phyloP scores from a whole-genome alignment of 495 filamentous ascomycete species.

The Chaetomium tenue region DNA sequence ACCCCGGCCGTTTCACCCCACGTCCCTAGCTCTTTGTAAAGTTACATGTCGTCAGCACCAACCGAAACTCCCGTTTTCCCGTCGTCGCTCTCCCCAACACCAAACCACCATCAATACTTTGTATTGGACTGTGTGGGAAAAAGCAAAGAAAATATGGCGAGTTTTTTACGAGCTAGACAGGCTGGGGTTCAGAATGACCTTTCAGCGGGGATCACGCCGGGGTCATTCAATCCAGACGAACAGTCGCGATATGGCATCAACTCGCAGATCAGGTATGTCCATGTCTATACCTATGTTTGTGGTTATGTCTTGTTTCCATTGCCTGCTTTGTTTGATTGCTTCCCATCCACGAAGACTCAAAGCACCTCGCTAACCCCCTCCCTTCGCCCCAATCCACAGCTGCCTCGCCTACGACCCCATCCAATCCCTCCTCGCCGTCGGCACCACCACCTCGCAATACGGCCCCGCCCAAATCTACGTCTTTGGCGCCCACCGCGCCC shows the following conservation, averaged over 20 bases:
- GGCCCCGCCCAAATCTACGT: conserved; percentile 83
- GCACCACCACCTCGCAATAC: conserved; percentile 76
- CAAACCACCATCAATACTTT: conserved; percentile 8
- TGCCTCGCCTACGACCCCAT: conserved; percentile 85
- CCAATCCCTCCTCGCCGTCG: conserved; percentile 90
- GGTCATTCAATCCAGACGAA: conserved; percentile 78
- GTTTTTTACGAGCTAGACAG: conserved; percentile 88
- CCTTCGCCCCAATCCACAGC: conserved; percentile 34
- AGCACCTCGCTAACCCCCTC: not conserved
- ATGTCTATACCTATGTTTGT: not conserved
- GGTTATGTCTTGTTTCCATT: not conserved
- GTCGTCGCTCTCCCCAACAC: not conserved
- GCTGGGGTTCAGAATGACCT: conserved; percentile 88
- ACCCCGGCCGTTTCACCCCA: not conserved
- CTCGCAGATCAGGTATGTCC: conserved; percentile 68
- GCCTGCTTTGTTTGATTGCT: conserved; percentile 31
- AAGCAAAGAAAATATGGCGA: conserved; percentile 57
- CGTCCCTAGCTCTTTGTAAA: too few relatives aligned
- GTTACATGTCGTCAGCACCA: conserved; percentile 1
- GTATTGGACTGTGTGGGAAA: not conserved
- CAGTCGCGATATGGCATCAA: conserved; percentile 82
- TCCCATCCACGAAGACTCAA: not conserved
- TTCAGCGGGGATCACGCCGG: conserved; percentile 70
- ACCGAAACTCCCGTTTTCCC: conserved; percentile 7
- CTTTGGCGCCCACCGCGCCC: conserved; percentile 80